Conservation (phyloP, 495 filamentous ascomycete genomes). For the Hypoxylon subgilvum region DNA sequence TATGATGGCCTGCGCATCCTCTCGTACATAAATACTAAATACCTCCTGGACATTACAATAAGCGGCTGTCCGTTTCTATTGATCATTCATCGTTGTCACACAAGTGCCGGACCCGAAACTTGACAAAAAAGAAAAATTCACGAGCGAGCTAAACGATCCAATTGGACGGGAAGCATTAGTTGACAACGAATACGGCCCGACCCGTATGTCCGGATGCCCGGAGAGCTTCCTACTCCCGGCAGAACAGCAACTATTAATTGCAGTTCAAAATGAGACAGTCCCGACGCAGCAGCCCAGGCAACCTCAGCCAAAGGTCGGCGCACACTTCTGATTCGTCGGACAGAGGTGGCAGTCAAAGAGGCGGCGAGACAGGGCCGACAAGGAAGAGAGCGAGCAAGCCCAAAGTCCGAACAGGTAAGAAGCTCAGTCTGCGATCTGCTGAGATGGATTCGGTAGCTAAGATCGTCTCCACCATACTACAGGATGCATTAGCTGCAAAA, state of each 20-base stretch:
- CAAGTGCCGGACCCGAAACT: not conserved
- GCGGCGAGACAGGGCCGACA: constrained; percentile 17
- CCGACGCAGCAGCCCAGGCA: constrained; percentile 24
- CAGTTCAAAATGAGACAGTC: constrained; percentile 22
- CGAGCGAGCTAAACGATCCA: constrained; percentile 7
- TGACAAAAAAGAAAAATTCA: not conserved
- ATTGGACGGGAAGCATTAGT: constrained; percentile 4
- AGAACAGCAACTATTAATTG: not conserved
- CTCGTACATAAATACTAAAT: constrained; percentile 3
- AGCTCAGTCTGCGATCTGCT: not conserved
- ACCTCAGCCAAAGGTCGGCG: constrained; percentile 15
- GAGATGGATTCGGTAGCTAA: constrained; percentile 17
- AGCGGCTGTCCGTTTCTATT: constrained; percentile 8
- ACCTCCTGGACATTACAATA: constrained; percentile 15
- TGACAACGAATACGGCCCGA: not conserved
- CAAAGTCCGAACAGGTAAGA: constrained; percentile 39
- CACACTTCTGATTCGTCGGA: constrained; percentile 29
- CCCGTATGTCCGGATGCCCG: too few relatives aligned
- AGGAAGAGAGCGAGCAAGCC: constrained; percentile 39
- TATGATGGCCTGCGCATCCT: not conserved
- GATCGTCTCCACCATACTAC: not conserved
- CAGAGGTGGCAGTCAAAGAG: constrained; percentile 15
- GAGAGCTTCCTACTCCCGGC: constrained; percentile 1
- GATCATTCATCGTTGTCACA: constrained; percentile 8
- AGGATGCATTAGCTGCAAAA: constrained; percentile 39